phyloP scores from a whole-genome alignment of 208 protist species.

The Wallacemonas sp. region DNA sequence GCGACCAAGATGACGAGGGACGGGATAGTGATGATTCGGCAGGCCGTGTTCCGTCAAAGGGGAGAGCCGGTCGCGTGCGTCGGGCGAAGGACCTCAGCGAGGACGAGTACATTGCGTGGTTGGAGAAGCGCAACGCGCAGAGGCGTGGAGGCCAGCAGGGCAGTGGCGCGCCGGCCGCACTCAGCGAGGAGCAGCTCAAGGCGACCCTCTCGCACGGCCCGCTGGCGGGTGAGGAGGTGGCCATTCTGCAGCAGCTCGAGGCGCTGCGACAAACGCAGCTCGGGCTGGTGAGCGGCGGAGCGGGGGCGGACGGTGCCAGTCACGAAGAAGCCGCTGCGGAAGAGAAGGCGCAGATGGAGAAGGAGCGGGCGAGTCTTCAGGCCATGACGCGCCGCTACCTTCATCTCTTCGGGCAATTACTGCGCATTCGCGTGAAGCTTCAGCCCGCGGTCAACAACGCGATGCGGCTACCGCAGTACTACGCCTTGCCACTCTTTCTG shows the following conservation, averaged over 20 bases:
- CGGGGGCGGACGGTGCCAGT: conserved; percentile 16
- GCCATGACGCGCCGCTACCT: conserved; percentile 54
- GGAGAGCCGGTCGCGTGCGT: background rate
- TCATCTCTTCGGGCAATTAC: conserved; percentile 72
- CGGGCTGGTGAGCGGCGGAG: conserved; percentile 23
- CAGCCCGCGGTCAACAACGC: conserved; percentile 65
- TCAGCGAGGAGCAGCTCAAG: conserved; percentile 8
- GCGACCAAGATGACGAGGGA: background rate
- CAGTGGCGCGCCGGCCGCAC: background rate
- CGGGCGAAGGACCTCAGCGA: conserved; percentile 61
- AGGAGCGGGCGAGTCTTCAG: conserved; percentile 27
- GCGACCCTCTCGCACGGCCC: conserved; percentile 2
- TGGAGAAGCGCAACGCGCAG: conserved; percentile 50
- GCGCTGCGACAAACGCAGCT: conserved; percentile 34
- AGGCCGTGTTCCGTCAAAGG: too few relatives aligned
- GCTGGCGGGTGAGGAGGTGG: conserved; percentile 22
- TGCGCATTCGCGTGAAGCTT: conserved; percentile 70
- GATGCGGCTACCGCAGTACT: conserved; percentile 80
- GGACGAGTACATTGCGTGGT: conserved; percentile 70
- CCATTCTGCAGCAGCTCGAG: conserved; percentile 53
- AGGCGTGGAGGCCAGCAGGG: conserved; percentile 18
- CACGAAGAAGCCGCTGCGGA: conserved; percentile 12
- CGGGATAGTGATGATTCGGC: background rate
- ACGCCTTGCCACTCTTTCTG: conserved; percentile 57
- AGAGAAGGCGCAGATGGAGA: conserved; percentile 15